These are phyloP conservation scores for Orychophragmus violaceus DNA, from an alignment of 345 rosid species.

Conservation along the genomic window DNA sequence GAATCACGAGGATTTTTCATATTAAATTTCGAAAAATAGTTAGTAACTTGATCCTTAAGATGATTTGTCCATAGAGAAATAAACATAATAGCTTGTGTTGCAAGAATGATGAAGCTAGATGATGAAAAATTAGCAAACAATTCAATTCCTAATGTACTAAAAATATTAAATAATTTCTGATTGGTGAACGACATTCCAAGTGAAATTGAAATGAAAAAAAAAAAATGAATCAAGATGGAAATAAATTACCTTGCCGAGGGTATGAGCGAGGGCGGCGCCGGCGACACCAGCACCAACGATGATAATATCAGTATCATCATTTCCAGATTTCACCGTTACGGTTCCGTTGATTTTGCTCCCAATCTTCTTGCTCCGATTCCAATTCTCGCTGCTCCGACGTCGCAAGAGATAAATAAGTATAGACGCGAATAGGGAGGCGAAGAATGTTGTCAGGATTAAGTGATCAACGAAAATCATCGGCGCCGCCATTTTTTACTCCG, in stretches of 20 bases:
- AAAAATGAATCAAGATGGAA: background rate
- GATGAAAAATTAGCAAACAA: background rate
- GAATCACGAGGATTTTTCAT: background rate
- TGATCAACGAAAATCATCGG: slow-evolving; percentile 10
- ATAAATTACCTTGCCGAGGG: slow-evolving; percentile 63
- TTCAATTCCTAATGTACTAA: background rate
- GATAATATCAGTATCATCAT: slow-evolving; percentile 44
- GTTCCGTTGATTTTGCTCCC: background rate
- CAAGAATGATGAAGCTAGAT: slow-evolving; percentile 2
- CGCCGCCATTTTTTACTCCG: background rate
- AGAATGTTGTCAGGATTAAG: background rate
- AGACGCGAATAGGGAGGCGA: slow-evolving; percentile 15
- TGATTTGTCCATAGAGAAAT: background rate
- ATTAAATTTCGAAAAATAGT: background rate
- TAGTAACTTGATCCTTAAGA: background rate
- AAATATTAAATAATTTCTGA: background rate
- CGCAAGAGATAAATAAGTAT: slow-evolving; percentile 23
- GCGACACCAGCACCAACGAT: slow-evolving; percentile 87
- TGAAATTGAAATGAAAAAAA: background rate
- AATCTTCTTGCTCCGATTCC: background rate
- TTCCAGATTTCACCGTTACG: background rate
- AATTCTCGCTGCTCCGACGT: background rate
- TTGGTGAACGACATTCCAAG: background rate
- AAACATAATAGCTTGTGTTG: slow-evolving; percentile 22
- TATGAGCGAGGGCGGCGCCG: slow-evolving; percentile 72